These are phyloP conservation scores for Hygrophorus russula DNA, from an alignment of 768 basidiomycete species.

Conservation along the genomic window DNA sequence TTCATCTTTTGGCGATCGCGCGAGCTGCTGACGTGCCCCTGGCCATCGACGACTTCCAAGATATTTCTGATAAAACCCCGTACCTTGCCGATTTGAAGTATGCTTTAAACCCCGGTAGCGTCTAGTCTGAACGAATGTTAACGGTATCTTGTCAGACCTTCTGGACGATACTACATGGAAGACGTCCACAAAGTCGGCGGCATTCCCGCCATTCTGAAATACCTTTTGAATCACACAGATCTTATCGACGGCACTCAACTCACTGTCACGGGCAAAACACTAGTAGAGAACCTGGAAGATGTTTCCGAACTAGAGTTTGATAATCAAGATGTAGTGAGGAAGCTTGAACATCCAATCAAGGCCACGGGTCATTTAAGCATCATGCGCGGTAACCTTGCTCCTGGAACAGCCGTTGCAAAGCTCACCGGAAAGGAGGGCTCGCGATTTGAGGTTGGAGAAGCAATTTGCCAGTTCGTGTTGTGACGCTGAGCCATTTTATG, in stretches of 20 bases:
- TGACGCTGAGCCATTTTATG: neutral
- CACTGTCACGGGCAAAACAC: constrained; percentile 86
- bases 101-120: constrained; percentile 10
- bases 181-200: constrained; percentile 82
- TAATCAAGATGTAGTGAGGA: constrained; percentile 67
- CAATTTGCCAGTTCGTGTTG: neutral
- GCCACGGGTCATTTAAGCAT: constrained; percentile 80
- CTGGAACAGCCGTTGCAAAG: constrained; percentile 83
- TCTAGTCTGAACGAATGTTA: neutral
- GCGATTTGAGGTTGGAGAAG: constrained; percentile 53
- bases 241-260: constrained; percentile 74
- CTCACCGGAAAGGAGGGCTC: constrained; percentile 89
- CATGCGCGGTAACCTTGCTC: constrained; percentile 80
- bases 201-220: constrained; percentile 76
- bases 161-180: constrained; percentile 84
- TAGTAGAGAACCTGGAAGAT: constrained; percentile 79
- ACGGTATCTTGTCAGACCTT: constrained; percentile 38
- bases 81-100: constrained; percentile 78
- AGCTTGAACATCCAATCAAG: constrained; percentile 74
- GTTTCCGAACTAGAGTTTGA: constrained; percentile 61
- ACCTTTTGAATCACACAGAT: constrained; percentile 65
- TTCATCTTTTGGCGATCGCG: constrained; percentile 79
- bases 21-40: constrained; percentile 64
- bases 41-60: constrained; percentile 81
- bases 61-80: constrained; percentile 67